These are phyloP conservation scores for Aspergillus cavernicola DNA, from an alignment of 495 filamentous ascomycete genomes.

Conservation along the genomic window DNA sequence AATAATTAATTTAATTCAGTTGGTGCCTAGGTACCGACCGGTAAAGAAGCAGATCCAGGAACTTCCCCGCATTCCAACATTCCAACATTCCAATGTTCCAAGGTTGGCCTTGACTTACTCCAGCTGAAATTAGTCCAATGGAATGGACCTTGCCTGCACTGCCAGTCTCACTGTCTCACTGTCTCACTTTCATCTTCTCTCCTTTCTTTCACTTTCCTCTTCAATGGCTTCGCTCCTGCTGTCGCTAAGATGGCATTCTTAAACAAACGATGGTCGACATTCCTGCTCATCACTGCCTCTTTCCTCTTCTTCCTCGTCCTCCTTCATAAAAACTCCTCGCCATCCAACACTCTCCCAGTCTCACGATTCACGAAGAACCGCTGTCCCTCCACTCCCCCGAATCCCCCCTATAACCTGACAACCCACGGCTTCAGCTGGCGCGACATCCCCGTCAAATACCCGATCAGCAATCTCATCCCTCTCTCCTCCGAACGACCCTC, in stretches of 20 bases:
- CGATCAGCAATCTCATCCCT: background rate
- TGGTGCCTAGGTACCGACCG: too few relatives aligned
- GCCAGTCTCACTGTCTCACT: too few relatives aligned
- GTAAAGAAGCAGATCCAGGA: too few relatives aligned
- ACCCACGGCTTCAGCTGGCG: constrained; percentile 10
- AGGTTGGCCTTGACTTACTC: too few relatives aligned
- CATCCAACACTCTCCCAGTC: background rate
- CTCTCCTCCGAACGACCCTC: constrained; percentile 1
- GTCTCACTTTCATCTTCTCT: too few relatives aligned
- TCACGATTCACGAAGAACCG: background rate
- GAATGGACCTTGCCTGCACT: too few relatives aligned
- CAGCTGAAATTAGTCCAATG: too few relatives aligned
- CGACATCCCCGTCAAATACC: constrained; percentile 6
- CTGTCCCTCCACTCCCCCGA: constrained; percentile 6
- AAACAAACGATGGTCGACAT: background rate
- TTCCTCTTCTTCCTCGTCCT: background rate
- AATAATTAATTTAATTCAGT: background rate
- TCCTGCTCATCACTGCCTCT: background rate
- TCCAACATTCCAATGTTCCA: too few relatives aligned
- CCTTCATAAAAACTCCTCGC: background rate
- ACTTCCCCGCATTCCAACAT: too few relatives aligned
- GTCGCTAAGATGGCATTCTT: background rate
- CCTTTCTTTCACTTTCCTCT: too few relatives aligned
- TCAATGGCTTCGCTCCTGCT: too few relatives aligned
- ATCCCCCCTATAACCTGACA: constrained; percentile 6